Base-by-base conservation (phyloP, 2,329 filamentous ascomycete genomes). In the Saccharata proteae region DNA sequence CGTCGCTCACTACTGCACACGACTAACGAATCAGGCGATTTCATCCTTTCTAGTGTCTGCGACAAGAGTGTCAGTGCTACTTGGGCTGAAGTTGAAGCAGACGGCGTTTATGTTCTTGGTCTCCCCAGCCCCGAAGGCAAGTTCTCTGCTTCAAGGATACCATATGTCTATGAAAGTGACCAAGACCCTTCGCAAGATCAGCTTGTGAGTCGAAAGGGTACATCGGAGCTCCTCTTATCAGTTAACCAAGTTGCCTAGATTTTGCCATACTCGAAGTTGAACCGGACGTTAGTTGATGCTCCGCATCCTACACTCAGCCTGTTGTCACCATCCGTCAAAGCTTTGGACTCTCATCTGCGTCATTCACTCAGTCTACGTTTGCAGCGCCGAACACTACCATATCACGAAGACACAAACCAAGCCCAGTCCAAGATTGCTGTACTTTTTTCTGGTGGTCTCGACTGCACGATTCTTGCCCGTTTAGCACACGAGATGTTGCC, bases 391-490 rank as follows among this genome's bases (percentile, higher is more conserved):
- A n/a, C n/a, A n/a, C n/a, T n/a, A n/a, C n/a, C n/a, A n/a, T n/a
- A n/a, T n/a, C n/a, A n/a, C n/a, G n/a, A 22, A 22, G 9, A 22
- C 20, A 22, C n/a, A n/a, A n/a, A n/a, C n/a, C n/a, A n/a, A n/a
- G n/a, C n/a, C 29, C 38, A 44, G 40, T 62, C 69, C 12, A 69
- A 68, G 33, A 55, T 93, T 10, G 85, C 84, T 1, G 65, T 98
- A 1, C 63, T 98, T 0, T 98, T 96, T 53, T 98, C 90, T 0
- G 90, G 90, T 2, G 90, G 90, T 0, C 68, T 98, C 5, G 90
- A 98, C 53, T 96, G 90, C 50, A 88, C 86, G 0, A 65, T 94
- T 1, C 64, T 98, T 29, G 88, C 88, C 14, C 73, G 85, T 25
- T 58, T 96, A 15, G 65, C 71, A 8, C 81, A 93, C 49, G 79